phyloP scores from a whole-genome alignment of 2,329 filamentous ascomycete genomes.

The Coniochaeta hoffmannii region DNA sequence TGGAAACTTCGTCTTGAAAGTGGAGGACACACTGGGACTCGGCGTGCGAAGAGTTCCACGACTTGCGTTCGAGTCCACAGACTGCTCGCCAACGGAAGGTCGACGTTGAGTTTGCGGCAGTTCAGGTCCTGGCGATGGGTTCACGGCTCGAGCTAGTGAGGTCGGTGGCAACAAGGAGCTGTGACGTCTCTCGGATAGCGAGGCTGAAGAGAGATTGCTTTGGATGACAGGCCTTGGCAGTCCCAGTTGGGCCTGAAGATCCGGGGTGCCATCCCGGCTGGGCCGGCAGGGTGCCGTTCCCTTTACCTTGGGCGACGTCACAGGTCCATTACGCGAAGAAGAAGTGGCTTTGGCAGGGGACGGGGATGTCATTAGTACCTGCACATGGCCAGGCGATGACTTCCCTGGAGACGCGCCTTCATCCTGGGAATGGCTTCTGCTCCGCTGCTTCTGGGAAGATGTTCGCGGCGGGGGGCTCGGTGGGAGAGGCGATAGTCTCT shows the following conservation, averaged over 20 bases:
- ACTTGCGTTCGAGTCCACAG: slow-evolving; percentile 1
- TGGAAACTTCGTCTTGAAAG: slow-evolving; percentile 61
- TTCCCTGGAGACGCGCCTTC: slow-evolving; percentile 31
- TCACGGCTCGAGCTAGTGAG: slow-evolving; percentile 25
- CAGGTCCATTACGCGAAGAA: slow-evolving; percentile 15
- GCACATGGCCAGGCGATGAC: slow-evolving; percentile 20
- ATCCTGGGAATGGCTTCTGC: slow-evolving; percentile 26
- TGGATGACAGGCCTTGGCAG: slow-evolving; percentile 50
- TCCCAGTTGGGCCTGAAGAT: slow-evolving; percentile 49
- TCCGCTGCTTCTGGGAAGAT: slow-evolving; percentile 49
- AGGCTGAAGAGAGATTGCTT: slow-evolving; percentile 49
- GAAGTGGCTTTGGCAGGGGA: slow-evolving; percentile 14
- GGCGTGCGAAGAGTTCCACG: slow-evolving; percentile 33
- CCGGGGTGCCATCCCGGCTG: slow-evolving; percentile 60
- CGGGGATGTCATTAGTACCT: slow-evolving; percentile 15
- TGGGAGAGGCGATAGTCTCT: slow-evolving; percentile 37
- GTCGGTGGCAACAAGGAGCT: slow-evolving; percentile 23
- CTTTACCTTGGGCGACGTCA: slow-evolving; percentile 24
- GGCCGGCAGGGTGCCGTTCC: slow-evolving; percentile 49
- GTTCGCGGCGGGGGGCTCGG: slow-evolving; percentile 57
- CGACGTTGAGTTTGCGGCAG: not conserved
- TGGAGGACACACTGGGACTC: slow-evolving; percentile 49
- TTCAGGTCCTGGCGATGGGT: slow-evolving; percentile 22
- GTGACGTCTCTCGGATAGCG: slow-evolving; percentile 41
- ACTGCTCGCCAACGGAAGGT: not conserved